phyloP scores from a whole-genome alignment of 108 stramenopile species.

The Licmophora abbreviata region DNA sequence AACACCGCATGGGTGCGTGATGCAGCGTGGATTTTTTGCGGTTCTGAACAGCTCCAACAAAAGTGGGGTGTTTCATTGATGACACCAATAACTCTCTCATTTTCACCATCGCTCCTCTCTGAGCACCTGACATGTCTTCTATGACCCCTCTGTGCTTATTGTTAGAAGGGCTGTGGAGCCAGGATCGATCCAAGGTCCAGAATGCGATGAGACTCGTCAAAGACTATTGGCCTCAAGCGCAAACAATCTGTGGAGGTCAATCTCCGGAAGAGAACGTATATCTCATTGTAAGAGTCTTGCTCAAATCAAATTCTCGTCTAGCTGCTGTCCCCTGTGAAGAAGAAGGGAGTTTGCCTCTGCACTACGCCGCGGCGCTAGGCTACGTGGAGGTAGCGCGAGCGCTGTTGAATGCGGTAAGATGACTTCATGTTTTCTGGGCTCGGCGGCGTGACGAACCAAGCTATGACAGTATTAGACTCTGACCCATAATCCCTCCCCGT shows the following conservation, averaged over 20 bases:
- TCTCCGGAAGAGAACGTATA: conserved; percentile 7
- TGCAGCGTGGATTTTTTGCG: no score
- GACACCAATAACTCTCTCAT: no score
- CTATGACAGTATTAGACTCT: no score
- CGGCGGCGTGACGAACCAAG: no score
- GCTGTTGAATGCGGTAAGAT: conserved; percentile 1
- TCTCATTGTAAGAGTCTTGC: conserved; percentile 11
- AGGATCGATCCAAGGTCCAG: conserved; percentile 17
- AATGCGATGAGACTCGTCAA: conserved; percentile 9
- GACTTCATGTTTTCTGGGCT: background rate
- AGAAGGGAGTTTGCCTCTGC: conserved; percentile 41
- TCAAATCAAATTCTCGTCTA: conserved; percentile 20
- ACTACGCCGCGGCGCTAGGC: conserved; percentile 41
- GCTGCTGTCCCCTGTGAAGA: conserved; percentile 14
- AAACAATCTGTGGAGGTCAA: background rate
- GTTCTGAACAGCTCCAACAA: no score
- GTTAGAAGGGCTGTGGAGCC: conserved; percentile 28
- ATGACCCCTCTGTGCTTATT: conserved; percentile 28
- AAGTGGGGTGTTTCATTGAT: no score
- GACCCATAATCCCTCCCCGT: no score
- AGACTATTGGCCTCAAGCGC: conserved; percentile 1
- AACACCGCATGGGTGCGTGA: no score
- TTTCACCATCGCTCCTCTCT: no score
- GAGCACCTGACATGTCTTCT: background rate
- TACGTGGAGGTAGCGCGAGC: conserved; percentile 18